Base-by-base conservation (phyloP, 2,329 filamentous ascomycete species). In the Alternaria hordeiaustralica region DNA sequence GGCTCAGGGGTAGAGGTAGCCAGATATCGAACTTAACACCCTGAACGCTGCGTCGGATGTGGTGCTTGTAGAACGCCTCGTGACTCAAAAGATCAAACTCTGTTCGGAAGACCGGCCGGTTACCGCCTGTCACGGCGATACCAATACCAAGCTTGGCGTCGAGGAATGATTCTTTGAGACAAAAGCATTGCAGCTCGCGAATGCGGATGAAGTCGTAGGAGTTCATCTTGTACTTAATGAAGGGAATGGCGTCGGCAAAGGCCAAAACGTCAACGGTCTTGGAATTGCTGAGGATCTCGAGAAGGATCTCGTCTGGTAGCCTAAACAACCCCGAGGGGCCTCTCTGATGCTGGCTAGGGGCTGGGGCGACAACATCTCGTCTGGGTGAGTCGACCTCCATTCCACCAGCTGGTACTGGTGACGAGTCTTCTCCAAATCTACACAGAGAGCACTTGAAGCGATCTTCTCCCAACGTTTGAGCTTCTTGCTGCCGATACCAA, bases 31-130 rank as follows among this genome's bases (percentile, higher is more conserved):
- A 85, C 0, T 13, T 8, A 4, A 84, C 66, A 26, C 80, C 79
- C 62, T 85, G 82, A 10, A 85, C 75, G 0, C 84, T 85, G 0
- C 59, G 60, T 4, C 81, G 78, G 11, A 85, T 74, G 0, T 53
- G 3, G 51, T 82, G 76, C 2, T 75, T 61, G 3, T 67, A 51
- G 66, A 79, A 85, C 0, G 81, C 84, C 36, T 81, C 71, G 13
- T 79, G 58, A 4, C 83, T 85, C 15, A 87, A 58, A 6, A 86
- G 73, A 56, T 86, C 84, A 59, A 86, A 86, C 64, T 86, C 84
- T 1, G 83, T 86, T 28, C 77, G 70, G 53, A 86, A 71, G 6
- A 70, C 69, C 3, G 76, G 74, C 15, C 68, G 61, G 7, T 61
- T 65, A 2, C 54, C 33, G 11, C 76, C 64, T 0, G 59, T 64